Conservation (phyloP, 371 early-diverging fungal species). For the Mucor piriformis region DNA sequence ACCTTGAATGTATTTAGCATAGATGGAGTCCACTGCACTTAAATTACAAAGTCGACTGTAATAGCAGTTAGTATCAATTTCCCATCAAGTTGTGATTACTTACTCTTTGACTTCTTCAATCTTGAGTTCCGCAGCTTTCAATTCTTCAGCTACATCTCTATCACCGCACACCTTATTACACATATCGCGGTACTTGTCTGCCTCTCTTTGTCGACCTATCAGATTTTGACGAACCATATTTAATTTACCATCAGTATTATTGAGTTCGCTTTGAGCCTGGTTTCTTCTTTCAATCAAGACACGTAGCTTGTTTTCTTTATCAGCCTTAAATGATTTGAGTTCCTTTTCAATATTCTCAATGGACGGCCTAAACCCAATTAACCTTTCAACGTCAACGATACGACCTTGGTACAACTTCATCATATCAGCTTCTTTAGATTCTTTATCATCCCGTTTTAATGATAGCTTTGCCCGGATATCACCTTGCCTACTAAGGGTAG, state of each 20-base stretch:
- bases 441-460: constrained; percentile 50
- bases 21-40: constrained; percentile 36
- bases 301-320: constrained; percentile 35
- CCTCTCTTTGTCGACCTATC: constrained; percentile 19
- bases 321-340: constrained; percentile 1
- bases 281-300: constrained; percentile 17
- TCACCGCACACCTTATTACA: constrained; percentile 26
- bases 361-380: constrained; percentile 28
- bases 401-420: constrained; percentile 25
- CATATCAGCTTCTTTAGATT: constrained; percentile 36
- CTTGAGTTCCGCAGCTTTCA: constrained; percentile 19
- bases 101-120: constrained; percentile 2
- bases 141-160: constrained; percentile 24
- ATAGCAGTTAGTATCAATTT: too few relatives aligned
- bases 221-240: constrained; percentile 36
- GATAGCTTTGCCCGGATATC: constrained; percentile 64
- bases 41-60: not conserved
- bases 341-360: constrained; percentile 34
- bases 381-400: constrained; percentile 32
- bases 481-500: constrained; percentile 51
- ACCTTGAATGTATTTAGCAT: constrained; percentile 57
- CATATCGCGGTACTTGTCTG: not conserved
- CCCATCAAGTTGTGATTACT: too few relatives aligned
- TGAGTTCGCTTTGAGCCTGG: constrained; percentile 33
- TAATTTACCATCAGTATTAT: constrained; percentile 42